Evolutionary conservation across 148 eudicot genomes (phyloP).

Genomic region (Nepenthes gracilis): DNA sequence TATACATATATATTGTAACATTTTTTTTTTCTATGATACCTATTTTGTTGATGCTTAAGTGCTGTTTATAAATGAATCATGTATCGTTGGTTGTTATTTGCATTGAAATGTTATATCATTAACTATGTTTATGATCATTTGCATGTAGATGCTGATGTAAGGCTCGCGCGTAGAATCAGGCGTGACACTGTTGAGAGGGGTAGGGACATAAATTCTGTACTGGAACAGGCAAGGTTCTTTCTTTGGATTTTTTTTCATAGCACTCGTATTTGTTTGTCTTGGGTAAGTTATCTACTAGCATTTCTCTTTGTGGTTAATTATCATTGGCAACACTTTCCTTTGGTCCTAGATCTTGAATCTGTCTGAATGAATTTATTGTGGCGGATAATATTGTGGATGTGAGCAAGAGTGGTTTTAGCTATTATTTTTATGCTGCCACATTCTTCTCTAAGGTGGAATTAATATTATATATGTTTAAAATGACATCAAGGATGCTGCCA

Average conservation of each 20-base stretch:
- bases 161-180: constrained; percentile 94
- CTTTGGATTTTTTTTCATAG: neutral
- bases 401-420: too few species aligned
- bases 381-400: too few species aligned
- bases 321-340: neutral
- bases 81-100: neutral
- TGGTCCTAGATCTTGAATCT: neutral
- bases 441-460: too few species aligned
- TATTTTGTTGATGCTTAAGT: neutral
- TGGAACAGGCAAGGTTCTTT: constrained; percentile 74
- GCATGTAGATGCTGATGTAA: constrained; percentile 83
- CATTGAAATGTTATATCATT: neutral
- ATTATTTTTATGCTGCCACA: too few species aligned
- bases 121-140: constrained; percentile 5
- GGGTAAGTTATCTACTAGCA: neutral
- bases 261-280: neutral
- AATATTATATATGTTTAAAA: too few species aligned
- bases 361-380: too few species aligned
- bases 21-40: neutral
- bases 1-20: neutral
- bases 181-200: constrained; percentile 98
- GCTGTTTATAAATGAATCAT: neutral
- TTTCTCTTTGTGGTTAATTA: neutral
- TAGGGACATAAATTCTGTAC: constrained; percentile 86
- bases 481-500: too few species aligned